Evolutionary conservation across 495 filamentous ascomycete genomes (phyloP).

Genomic region (Penicillium turbatum): DNA sequence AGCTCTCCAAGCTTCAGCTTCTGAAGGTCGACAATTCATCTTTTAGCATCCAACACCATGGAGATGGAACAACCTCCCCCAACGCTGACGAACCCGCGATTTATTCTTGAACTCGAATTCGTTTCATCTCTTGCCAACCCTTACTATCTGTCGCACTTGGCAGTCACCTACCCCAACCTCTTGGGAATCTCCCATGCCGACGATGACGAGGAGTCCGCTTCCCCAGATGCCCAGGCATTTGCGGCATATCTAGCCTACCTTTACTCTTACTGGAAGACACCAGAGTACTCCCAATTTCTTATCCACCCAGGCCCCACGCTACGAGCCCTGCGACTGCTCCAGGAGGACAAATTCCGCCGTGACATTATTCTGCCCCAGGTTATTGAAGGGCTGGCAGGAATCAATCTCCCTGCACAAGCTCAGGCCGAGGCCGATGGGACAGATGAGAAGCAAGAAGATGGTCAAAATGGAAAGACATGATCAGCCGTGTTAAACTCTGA

Average conservation of each 20-base stretch:
- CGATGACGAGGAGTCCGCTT: constrained; percentile 40
- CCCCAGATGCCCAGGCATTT: constrained; percentile 59
- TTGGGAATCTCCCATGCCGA: constrained; percentile 39
- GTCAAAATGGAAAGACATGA: constrained; percentile 30
- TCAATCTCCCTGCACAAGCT: constrained; percentile 41
- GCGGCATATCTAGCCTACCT: constrained; percentile 79
- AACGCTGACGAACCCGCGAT: constrained; percentile 40
- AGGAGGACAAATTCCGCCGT: constrained; percentile 75
- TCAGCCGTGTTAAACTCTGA: constrained; percentile 6
- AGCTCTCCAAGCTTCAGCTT: constrained; percentile 1
- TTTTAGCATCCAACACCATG: constrained; percentile 16
- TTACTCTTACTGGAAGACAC: constrained; percentile 72
- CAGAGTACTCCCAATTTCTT: constrained; percentile 78
- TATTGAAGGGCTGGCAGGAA: constrained; percentile 56
- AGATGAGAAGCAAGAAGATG: constrained; percentile 25
- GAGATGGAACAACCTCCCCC: constrained; percentile 32
- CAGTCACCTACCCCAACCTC: constrained; percentile 53
- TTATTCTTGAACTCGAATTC: constrained; percentile 57
- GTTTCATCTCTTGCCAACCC: constrained; percentile 84
- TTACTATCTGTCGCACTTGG: constrained; percentile 77
- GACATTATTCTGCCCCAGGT: constrained; percentile 76
- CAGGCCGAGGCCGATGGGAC: constrained; percentile 19
- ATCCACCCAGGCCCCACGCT: constrained; percentile 81
- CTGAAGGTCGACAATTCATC: background rate
- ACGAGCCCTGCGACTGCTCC: constrained; percentile 73